Evolutionary conservation across 1,284 basidiomycete species (phyloP).

Genomic region (Porodaedalea pini): DNA sequence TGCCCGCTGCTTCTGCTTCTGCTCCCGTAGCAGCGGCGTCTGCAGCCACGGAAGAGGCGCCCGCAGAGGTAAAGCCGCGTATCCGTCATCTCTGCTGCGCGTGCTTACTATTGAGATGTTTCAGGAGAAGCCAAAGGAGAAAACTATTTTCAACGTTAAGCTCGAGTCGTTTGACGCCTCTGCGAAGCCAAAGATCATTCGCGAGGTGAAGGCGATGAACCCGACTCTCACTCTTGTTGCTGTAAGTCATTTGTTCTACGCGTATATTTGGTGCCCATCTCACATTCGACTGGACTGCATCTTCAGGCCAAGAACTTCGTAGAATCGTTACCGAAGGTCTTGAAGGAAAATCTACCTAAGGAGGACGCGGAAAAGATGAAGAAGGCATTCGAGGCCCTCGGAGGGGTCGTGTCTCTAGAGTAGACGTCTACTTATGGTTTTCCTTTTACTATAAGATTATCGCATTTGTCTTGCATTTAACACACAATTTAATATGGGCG

Average conservation of each 20-base stretch:
- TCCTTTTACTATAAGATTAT: neutral
- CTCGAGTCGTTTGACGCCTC: conserved; percentile 88
- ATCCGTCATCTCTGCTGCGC: neutral
- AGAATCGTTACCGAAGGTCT: conserved; percentile 88
- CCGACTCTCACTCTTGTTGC: conserved; percentile 95
- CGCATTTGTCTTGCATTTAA: conserved; percentile 15
- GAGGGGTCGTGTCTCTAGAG: conserved; percentile 84
- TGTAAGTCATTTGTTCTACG: conserved; percentile 48
- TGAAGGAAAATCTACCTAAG: conserved; percentile 96
- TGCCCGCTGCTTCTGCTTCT: conserved; percentile 79
- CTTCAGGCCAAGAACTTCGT: conserved; percentile 98
- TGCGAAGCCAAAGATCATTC: conserved; percentile 96
- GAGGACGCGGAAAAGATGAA: conserved; percentile 98
- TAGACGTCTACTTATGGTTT: conserved; percentile 31
- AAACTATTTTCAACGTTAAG: conserved; percentile 95
- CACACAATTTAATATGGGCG: conserved; percentile 2
- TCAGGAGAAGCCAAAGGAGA: conserved; percentile 97
- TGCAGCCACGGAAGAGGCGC: conserved; percentile 57
- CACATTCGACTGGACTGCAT: conserved; percentile 20
- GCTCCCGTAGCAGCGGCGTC: conserved; percentile 55
- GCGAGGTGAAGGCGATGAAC: conserved; percentile 94
- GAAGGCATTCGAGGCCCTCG: conserved; percentile 85
- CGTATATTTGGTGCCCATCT: conserved; percentile 16
- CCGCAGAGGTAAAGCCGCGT: conserved; percentile 51
- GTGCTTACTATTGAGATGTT: conserved; percentile 15